These are phyloP conservation scores for Aspergillus sp. DNA, from an alignment of 2,329 filamentous ascomycete species.

Conservation along the genomic window DNA sequence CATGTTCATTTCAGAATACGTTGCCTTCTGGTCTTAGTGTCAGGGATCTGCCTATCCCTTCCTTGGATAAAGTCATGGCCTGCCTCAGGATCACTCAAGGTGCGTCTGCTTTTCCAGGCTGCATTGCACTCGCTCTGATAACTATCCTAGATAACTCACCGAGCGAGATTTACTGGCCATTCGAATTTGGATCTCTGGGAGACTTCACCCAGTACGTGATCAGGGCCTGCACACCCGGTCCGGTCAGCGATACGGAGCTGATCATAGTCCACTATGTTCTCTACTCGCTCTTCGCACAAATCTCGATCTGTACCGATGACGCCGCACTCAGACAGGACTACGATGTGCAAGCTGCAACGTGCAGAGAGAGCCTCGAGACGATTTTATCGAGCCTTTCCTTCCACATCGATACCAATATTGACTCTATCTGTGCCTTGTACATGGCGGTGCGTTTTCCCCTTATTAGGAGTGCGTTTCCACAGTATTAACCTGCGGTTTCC, in stretches of 20 bases:
- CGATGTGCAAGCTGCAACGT: conserved; percentile 7
- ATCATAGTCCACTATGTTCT: conserved; percentile 17
- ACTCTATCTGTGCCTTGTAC: conserved; percentile 13
- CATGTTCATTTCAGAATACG: background rate
- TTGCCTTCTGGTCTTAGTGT: background rate
- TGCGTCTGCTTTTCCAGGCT: background rate
- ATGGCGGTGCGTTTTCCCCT: conserved; percentile 11
- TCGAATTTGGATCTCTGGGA: conserved; percentile 12
- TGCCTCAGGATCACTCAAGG: conserved; percentile 9
- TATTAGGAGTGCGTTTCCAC: too few species aligned
- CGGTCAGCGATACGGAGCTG: conserved; percentile 10
- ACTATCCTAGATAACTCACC: background rate
- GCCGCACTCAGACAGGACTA: conserved; percentile 1
- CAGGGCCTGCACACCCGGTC: conserved; percentile 12
- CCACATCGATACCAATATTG: conserved; percentile 6
- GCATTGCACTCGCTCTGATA: background rate
- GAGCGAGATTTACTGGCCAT: conserved; percentile 10
- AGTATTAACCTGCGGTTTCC: background rate
- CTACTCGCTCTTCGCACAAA: conserved; percentile 12
- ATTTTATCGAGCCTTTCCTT: conserved; percentile 13
- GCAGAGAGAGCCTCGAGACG: conserved; percentile 14
- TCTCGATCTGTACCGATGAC: background rate
- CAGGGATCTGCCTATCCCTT: conserved; percentile 7
- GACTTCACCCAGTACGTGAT: conserved; percentile 16
- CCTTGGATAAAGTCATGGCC: conserved; percentile 5